Conservation (phyloP, 2,329 filamentous ascomycete genomes). For the Fusarium sp. region DNA sequence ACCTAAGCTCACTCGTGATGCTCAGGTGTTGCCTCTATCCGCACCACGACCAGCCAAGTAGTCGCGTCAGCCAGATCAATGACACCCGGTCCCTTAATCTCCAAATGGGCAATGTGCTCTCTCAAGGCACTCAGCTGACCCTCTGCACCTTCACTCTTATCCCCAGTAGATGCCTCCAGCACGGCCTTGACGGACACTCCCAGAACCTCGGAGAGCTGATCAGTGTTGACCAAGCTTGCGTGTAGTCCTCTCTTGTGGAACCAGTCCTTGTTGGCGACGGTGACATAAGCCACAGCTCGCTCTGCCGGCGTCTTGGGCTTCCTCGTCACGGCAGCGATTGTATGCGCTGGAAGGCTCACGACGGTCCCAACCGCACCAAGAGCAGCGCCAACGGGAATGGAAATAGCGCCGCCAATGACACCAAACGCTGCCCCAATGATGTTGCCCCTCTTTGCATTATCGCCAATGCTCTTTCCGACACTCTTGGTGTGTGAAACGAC, state of each 20-base stretch:
- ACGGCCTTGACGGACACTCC: conserved; percentile 52
- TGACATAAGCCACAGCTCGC: conserved; percentile 55
- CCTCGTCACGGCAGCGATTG: conserved; percentile 49
- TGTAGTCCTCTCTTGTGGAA: conserved; percentile 53
- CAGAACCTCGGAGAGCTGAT: conserved; percentile 45
- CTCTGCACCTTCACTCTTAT: conserved; percentile 30
- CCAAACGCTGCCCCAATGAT: conserved; percentile 53
- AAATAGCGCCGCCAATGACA: conserved; percentile 53
- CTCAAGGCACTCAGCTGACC: conserved; percentile 43
- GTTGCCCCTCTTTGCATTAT: conserved; percentile 54
- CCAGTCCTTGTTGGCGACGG: conserved; percentile 59
- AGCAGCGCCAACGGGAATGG: conserved; percentile 54
- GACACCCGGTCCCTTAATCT: conserved; percentile 40
- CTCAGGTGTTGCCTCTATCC: conserved; percentile 2
- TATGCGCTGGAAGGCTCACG: conserved; percentile 49
- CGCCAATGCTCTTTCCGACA: conserved; percentile 51
- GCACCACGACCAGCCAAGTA: conserved; percentile 53
- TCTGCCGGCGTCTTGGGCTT: conserved; percentile 57
- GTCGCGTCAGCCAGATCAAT: conserved; percentile 46
- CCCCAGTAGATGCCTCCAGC: conserved; percentile 51
- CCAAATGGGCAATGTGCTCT: conserved; percentile 45
- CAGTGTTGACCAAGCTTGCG: conserved; percentile 52
- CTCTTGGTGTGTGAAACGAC: conserved; percentile 52
- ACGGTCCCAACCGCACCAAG: conserved; percentile 52
- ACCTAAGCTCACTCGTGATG: not conserved